Conservation (phyloP, 1,139 yeast genomes). For the Magnusiomyces tetraspermus region DNA sequence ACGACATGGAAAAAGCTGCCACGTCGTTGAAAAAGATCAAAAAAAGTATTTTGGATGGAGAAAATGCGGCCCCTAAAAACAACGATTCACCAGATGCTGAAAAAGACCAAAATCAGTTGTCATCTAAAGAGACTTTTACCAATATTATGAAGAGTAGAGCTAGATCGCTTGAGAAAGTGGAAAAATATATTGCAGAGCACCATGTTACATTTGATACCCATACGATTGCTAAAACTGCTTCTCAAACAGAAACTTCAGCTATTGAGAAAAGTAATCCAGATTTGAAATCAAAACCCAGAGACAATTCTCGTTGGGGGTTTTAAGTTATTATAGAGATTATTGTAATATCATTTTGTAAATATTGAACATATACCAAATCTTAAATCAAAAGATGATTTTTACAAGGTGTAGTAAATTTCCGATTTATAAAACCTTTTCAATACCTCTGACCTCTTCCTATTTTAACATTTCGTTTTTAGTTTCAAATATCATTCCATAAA, state of each 20-base stretch:
- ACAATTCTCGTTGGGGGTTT: not conserved
- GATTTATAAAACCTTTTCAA: too few species aligned
- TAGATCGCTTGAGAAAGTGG: not conserved
- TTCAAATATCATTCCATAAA: too few species aligned
- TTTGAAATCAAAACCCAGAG: not conserved
- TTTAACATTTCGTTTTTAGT: too few species aligned
- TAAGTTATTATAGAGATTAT: not conserved
- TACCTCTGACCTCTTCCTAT: too few species aligned
- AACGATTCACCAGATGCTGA: not conserved
- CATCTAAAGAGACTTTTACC: not conserved
- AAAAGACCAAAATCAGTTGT: not conserved
- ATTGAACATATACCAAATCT: too few species aligned
- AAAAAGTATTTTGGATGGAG: not conserved
- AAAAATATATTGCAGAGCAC: not conserved
- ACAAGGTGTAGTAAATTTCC: too few species aligned
- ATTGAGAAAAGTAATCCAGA: not conserved
- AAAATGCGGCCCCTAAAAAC: not conserved
- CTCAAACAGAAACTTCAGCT: not conserved
- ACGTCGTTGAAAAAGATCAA: constrained; percentile 1
- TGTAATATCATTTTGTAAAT: too few species aligned
- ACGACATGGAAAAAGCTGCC: constrained; percentile 14
- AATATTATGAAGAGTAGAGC: not conserved
- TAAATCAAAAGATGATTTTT: too few species aligned
- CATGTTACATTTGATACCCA: not conserved
- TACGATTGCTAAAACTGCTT: not conserved